Base-by-base conservation (phyloP, 1,284 basidiomycete species). In the Laetiporus sulphureus region DNA sequence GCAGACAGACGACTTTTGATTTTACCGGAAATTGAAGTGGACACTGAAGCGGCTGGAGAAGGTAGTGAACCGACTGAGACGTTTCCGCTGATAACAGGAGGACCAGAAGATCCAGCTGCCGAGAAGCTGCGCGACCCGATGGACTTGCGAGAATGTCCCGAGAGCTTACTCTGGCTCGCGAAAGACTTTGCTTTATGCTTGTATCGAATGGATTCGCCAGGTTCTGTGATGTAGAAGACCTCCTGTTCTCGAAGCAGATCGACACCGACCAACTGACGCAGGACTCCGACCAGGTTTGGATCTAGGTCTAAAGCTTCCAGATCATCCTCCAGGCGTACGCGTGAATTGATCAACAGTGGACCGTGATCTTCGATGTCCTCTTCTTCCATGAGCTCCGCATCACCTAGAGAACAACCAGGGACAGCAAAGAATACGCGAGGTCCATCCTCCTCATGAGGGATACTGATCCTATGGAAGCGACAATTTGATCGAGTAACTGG, bases 221-320 rank as follows among this genome's bases (percentile, higher is more conserved):
- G 49, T 25, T 53, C 51, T 2, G 76, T 76, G 10, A 82, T 55
- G 52, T 80, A 83, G 55, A 69, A 82, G 2, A 82, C 68, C 49
- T 82, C 80, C 36, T 75, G 68, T 47, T 81, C 77, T 11, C 75
- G 70, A 30, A 79, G 56, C 30, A 81, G 65, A 43, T 83, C 79
- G 7, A 76, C 65, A 3, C 79, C 78, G 10, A 79, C 77, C 22
- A 83, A 66, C 41, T 75, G 68, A 31, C 77, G 69, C 30, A 83
- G 57, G 19, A 71, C 60, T 35, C 72, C 71, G 30, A 82, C 58
- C 2, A 83, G 61, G 48, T 78, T 71, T 0, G 67, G 58, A 44
- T 67, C 66, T 41, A 82, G 68, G 30, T 71, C 68, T 36, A 77
- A 58, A 2, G 65, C 56, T 43, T 76, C 74, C 34, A 81, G 63